These are phyloP conservation scores for Trichoderma oligosporum DNA, from an alignment of 2,329 filamentous ascomycete genomes.

Conservation along the genomic window DNA sequence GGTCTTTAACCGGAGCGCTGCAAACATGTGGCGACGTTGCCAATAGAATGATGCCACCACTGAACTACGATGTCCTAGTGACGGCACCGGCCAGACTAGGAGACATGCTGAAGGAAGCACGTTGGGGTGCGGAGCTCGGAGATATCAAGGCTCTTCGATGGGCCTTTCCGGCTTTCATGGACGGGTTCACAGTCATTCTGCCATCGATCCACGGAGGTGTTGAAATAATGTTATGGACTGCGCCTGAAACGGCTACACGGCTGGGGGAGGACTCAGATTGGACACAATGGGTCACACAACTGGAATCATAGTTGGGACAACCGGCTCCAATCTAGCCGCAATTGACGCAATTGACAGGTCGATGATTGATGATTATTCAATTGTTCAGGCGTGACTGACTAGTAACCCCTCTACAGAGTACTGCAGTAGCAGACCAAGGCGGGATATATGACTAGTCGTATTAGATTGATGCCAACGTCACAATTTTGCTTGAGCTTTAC, in stretches of 20 bases:
- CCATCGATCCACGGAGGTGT: constrained; percentile 17
- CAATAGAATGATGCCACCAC: constrained; percentile 13
- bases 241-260: constrained; percentile 15
- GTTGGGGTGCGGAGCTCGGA: constrained; percentile 16
- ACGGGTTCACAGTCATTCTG: constrained; percentile 16
- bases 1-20: constrained; percentile 18
- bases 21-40: constrained; percentile 12
- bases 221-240: constrained; percentile 20
- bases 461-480: not conserved
- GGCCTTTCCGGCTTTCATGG: constrained; percentile 19
- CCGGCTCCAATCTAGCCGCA: not conserved
- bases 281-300: constrained; percentile 19
- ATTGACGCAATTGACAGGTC: not conserved
- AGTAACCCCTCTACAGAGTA: constrained; percentile 2
- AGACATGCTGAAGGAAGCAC: constrained; percentile 14
- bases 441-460: constrained; percentile 12
- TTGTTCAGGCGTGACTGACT: not conserved
- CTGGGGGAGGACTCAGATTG: constrained; percentile 12
- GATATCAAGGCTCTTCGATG: constrained; percentile 17
- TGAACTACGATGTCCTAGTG: constrained; percentile 17
- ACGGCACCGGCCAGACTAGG: constrained; percentile 15
- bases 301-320: constrained; percentile 9
- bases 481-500: not conserved
- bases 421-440: not conserved
- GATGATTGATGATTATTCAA: not conserved